Percentiles rank a stretch among this genome's conserved stretches.
These are phyloP conservation scores for Cladophialophora chaetospira DNA, from an alignment of 2,329 filamentous ascomycete genomes.

Conservation along the genomic window DNA sequence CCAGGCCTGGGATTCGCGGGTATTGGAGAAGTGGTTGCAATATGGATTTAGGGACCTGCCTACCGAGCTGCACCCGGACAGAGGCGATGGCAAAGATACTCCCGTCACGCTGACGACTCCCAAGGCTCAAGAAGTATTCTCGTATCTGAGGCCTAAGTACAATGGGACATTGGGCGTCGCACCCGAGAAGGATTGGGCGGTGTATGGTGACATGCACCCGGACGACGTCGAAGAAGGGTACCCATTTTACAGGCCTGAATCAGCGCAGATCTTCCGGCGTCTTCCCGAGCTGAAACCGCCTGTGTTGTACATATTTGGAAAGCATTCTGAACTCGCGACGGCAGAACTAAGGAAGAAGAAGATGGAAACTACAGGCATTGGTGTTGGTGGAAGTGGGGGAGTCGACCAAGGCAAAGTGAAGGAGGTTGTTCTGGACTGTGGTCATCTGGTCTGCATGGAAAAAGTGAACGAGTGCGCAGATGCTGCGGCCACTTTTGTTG, in stretches of 20 bases:
- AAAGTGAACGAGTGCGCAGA: slow-evolving; percentile 30
- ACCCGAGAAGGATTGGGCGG: slow-evolving; percentile 34
- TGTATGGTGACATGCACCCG: slow-evolving; percentile 49
- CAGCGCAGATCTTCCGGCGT: slow-evolving; percentile 41
- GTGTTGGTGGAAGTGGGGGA: slow-evolving; percentile 49
- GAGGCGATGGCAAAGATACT: slow-evolving; percentile 2
- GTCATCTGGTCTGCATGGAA: slow-evolving; percentile 34
- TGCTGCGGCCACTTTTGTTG: slow-evolving; percentile 23
- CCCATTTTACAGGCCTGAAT: slow-evolving; percentile 50
- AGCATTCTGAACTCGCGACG: slow-evolving; percentile 44
- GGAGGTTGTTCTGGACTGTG: slow-evolving; percentile 29
- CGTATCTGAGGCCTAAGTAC: slow-evolving; percentile 50
- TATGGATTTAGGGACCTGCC: slow-evolving; percentile 75
- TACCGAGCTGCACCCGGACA: slow-evolving; percentile 62
- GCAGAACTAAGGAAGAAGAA: slow-evolving; percentile 45
- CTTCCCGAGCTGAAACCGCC: slow-evolving; percentile 47
- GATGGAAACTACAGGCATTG: slow-evolving; percentile 42
- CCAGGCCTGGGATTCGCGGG: slow-evolving; percentile 76
- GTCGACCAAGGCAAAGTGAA: slow-evolving; percentile 52
- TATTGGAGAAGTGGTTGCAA: slow-evolving; percentile 71
- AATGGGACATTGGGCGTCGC: slow-evolving; percentile 57
- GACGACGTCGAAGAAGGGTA: slow-evolving; percentile 35
- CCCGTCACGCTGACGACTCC: slow-evolving; percentile 71
- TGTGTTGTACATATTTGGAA: slow-evolving; percentile 48
- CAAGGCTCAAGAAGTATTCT: slow-evolving; percentile 79